Conservation (phyloP, 495 filamentous ascomycete species). For the Hyaloscypha hepaticicola region DNA sequence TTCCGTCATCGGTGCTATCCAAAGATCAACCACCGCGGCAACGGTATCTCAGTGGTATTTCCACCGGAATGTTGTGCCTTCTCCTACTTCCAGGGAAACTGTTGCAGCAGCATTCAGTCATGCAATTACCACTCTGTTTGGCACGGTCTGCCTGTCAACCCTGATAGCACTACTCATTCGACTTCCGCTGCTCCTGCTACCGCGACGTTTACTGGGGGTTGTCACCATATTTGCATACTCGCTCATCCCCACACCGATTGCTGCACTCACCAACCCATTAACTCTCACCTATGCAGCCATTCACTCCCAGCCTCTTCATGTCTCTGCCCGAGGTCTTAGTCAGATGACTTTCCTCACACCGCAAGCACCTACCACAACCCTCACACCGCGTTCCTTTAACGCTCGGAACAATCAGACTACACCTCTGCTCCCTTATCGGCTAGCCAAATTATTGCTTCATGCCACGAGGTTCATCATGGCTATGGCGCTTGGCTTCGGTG, state of each 20-base stretch:
- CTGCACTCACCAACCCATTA: conserved; percentile 82
- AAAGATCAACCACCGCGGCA: conserved; percentile 87
- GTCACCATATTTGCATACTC: conserved; percentile 63
- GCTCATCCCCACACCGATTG: conserved; percentile 78
- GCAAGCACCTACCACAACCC: conserved; percentile 58
- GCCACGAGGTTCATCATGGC: conserved; percentile 89
- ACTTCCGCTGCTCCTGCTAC: conserved; percentile 81
- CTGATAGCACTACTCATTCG: conserved; percentile 77
- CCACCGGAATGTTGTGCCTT: conserved; percentile 79
- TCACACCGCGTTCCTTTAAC: conserved; percentile 56
- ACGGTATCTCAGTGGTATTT: conserved; percentile 99
- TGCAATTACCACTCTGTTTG: conserved; percentile 82
- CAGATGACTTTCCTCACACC: conserved; percentile 72
- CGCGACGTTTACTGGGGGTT: conserved; percentile 60
- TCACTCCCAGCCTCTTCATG: conserved; percentile 76
- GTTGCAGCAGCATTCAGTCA: conserved; percentile 80
- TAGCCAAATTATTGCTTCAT: conserved; percentile 88
- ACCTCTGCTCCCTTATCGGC: conserved; percentile 66
- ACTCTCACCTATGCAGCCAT: conserved; percentile 92
- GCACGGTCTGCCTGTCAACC: conserved; percentile 85
- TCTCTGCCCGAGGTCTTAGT: conserved; percentile 72
- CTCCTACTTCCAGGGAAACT: conserved; percentile 71
- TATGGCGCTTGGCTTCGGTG: conserved; percentile 86
- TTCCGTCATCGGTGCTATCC: conserved; percentile 78
- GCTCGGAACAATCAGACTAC: conserved; percentile 45